Conservation (phyloP, 106 monocot genomes). For the Allium cepa region DNA sequence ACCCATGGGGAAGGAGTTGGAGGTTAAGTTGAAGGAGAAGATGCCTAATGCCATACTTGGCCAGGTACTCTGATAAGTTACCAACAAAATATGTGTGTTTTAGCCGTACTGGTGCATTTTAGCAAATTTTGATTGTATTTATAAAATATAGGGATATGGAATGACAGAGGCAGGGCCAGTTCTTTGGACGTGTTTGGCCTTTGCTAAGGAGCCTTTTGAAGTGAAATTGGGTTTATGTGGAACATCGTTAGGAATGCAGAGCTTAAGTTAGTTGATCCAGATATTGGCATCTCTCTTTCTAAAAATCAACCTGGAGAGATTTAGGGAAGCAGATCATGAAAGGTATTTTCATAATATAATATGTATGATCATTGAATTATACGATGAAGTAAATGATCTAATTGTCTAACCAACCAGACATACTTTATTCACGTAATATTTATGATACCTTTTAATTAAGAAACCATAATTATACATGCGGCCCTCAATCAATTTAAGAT, state of each 20-base stretch:
- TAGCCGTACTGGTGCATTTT: no score
- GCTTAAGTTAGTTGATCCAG: slow-evolving; percentile 58
- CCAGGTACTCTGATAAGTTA: slow-evolving; percentile 24
- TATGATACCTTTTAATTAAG: no score
- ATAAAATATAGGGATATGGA: slow-evolving; percentile 47
- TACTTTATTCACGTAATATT: no score
- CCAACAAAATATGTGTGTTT: no score
- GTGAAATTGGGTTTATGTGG: slow-evolving; percentile 64
- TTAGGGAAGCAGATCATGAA: slow-evolving; percentile 73
- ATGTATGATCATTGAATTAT: no score
- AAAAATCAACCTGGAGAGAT: slow-evolving; percentile 63
- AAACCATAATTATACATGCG: neutral
- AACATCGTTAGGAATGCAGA: slow-evolving; percentile 72
- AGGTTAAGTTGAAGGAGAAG: slow-evolving; percentile 43
- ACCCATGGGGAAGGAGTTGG: slow-evolving; percentile 83
- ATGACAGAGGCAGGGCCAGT: slow-evolving; percentile 81
- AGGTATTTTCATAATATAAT: slow-evolving; percentile 26
- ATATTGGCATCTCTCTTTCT: slow-evolving; percentile 42
- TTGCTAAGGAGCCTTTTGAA: slow-evolving; percentile 64
- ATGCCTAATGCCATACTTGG: slow-evolving; percentile 61
- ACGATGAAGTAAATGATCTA: no score
- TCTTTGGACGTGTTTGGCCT: slow-evolving; percentile 52
- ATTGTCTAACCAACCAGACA: no score
- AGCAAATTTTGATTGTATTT: no score
- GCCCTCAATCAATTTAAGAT: neutral